Base-by-base conservation (phyloP, 495 filamentous ascomycete species). In the Aspergillus panamensis region DNA sequence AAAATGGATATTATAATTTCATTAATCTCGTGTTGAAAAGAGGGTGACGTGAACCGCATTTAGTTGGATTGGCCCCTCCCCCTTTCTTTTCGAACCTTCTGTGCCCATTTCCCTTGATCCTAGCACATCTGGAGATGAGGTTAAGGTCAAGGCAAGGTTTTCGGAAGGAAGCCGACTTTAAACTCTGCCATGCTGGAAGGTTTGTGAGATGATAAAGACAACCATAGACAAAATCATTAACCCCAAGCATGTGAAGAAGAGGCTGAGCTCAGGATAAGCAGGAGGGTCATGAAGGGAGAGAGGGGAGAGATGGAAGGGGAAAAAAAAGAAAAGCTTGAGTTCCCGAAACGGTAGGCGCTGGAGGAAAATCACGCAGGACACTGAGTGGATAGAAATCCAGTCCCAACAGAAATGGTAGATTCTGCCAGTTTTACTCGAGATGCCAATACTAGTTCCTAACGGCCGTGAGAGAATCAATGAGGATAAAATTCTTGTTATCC, bases 11-110 rank as follows among this genome's bases (percentile, higher is more conserved):
- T 19, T 45, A 17, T 12, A 20, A 45, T 45, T 20, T 45, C 17
- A 47, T 55, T 35, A 58, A 58, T 52, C 51, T 51, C 29, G 31
- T 43, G 17, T 55, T 40, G 43, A 25, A 35, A 37, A 20, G 51
- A 55, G 16, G 44, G 50, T 55, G 56, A 51, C 49, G 31, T 29
- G 48, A 48, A 53, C 19, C 39, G 49, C 25, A 30, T 47, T 45
- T 7, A 12, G 17, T 56, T 14, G 3, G 32, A 48, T 37, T 17
- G 33, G 16, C n/a, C 33, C 40, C 39, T 49, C 9, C 33, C 33
- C 40, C 40, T 21, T 49, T 49, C 19, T 31, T 29, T n/a, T 13
- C 2, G 21, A 29, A 9, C 17, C 30, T 17, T 17, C 33, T n/a
- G n/a, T n/a, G n/a, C 3, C 33, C 33, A 35, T 52, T 52, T 43